These are phyloP conservation scores for Brassica rapa DNA, from an alignment of 345 rosid genomes.

Conservation along the genomic window DNA sequence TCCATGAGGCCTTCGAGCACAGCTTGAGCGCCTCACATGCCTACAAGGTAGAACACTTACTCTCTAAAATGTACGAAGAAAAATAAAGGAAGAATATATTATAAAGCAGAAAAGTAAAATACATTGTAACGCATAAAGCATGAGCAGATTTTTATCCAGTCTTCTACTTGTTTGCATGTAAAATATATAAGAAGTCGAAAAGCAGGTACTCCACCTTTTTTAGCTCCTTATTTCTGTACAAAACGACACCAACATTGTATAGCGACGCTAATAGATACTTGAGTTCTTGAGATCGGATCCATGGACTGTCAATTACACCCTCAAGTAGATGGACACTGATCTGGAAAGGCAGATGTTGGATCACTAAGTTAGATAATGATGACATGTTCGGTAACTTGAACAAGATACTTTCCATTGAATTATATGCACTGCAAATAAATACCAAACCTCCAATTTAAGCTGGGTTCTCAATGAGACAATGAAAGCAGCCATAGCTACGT, in stretches of 20 bases:
- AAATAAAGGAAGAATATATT: neutral
- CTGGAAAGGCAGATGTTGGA: constrained; percentile 52
- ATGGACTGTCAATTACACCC: constrained; percentile 55
- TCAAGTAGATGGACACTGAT: constrained; percentile 49
- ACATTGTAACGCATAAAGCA: constrained; percentile 6
- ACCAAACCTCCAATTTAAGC: constrained; percentile 57
- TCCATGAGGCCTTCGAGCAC: constrained; percentile 80
- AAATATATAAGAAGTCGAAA: constrained; percentile 7
- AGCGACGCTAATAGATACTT: constrained; percentile 60
- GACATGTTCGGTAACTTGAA: constrained; percentile 25
- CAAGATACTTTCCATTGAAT: constrained; percentile 14
- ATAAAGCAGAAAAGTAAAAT: neutral
- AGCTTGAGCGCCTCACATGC: constrained; percentile 74
- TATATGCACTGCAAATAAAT: constrained; percentile 18
- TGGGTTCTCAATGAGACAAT: constrained; percentile 60
- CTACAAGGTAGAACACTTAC: constrained; percentile 48
- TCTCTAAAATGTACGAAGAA: neutral
- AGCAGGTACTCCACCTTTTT: constrained; percentile 60
- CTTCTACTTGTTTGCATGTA: neutral
- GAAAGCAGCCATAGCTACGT: constrained; percentile 70
- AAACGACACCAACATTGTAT: constrained; percentile 61
- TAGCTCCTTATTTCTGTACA: constrained; percentile 64
- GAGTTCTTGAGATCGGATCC: constrained; percentile 69
- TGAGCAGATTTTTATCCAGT: constrained; percentile 2
- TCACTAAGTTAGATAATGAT: constrained; percentile 29